These are phyloP conservation scores for Epichloe amarillans DNA, from an alignment of 2,329 filamentous ascomycete species.

Conservation along the genomic window DNA sequence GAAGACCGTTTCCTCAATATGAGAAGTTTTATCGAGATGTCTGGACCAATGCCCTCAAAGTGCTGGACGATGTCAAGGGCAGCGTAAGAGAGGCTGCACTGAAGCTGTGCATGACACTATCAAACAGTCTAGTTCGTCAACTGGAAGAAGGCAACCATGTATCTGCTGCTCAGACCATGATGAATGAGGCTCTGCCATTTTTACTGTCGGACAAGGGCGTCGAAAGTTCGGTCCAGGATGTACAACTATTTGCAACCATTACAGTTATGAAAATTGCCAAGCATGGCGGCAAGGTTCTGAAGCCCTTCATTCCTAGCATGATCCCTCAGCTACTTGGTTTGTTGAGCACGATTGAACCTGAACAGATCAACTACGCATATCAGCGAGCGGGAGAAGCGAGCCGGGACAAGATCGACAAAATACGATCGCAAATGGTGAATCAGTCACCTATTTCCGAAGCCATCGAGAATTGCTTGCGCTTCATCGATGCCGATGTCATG, in stretches of 20 bases:
- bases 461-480: conserved; percentile 77
- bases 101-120: conserved; percentile 69
- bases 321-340: conserved; percentile 69
- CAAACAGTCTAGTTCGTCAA: conserved; percentile 72
- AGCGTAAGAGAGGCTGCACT: conserved; percentile 73
- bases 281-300: conserved; percentile 65
- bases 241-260: conserved; percentile 68
- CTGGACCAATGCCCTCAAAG: conserved; percentile 76
- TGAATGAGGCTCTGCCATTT: conserved; percentile 80
- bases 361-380: conserved; percentile 85
- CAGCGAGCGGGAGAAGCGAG: conserved; percentile 79
- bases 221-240: conserved; percentile 78
- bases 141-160: conserved; percentile 65
- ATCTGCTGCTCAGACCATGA: conserved; percentile 62
- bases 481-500: conserved; percentile 70
- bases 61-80: conserved; percentile 91
- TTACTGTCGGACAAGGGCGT: conserved; percentile 78
- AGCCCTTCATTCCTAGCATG: conserved; percentile 69
- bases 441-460: conserved; percentile 85
- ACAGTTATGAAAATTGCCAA: conserved; percentile 85
- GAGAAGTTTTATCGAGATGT: conserved; percentile 75
- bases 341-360: conserved; percentile 77
- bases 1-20: conserved; percentile 62
- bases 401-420: conserved; percentile 79
- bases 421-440: conserved; percentile 68